A percentile compares a stretch with the other conserved stretches of the same genome.
These are phyloP conservation scores for Candida fluviatilis DNA, from an alignment of 805 yeast genomes.

Conservation along the genomic window DNA sequence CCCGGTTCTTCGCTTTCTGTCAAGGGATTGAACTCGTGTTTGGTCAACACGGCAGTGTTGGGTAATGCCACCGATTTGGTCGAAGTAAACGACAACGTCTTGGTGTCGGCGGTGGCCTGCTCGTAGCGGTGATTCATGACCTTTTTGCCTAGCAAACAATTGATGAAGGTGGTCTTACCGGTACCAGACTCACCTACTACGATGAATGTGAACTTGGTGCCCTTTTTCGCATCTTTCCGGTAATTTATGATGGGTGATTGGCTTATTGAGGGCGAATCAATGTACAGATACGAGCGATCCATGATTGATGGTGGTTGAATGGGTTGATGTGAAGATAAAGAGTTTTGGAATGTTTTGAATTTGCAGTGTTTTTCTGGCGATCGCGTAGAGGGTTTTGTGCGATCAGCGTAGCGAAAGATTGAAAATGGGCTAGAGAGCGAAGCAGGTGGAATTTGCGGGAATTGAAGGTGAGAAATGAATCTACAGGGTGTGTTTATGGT, in stretches of 20 bases:
- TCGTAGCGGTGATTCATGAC: constrained; percentile 59
- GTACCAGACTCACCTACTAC: constrained; percentile 71
- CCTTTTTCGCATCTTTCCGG: constrained; percentile 67
- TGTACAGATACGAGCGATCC: constrained; percentile 16
- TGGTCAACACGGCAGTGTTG: constrained; percentile 52
- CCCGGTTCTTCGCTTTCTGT: constrained; percentile 68
- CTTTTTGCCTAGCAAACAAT: constrained; percentile 59
- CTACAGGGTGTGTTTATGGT: no score
- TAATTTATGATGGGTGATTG: constrained; percentile 46
- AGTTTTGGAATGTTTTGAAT: not conserved
- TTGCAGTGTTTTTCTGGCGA: not conserved
- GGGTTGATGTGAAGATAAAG: not conserved
- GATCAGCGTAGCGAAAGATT: not conserved
- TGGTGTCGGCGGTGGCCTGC: constrained; percentile 29
- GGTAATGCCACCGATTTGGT: constrained; percentile 53
- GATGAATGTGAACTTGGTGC: constrained; percentile 69
- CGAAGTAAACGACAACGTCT: constrained; percentile 53
- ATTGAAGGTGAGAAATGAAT: no score
- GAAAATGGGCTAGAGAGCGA: no score
- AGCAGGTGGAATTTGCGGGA: no score
- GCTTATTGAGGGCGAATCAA: constrained; percentile 23
- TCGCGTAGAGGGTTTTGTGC: no score
- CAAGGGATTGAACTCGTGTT: constrained; percentile 55
- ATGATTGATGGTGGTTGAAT: constrained; percentile 6
- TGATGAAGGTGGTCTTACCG: constrained; percentile 74